phyloP scores from a whole-genome alignment of 495 filamentous ascomycete species.

The Penicillium desertorum region DNA sequence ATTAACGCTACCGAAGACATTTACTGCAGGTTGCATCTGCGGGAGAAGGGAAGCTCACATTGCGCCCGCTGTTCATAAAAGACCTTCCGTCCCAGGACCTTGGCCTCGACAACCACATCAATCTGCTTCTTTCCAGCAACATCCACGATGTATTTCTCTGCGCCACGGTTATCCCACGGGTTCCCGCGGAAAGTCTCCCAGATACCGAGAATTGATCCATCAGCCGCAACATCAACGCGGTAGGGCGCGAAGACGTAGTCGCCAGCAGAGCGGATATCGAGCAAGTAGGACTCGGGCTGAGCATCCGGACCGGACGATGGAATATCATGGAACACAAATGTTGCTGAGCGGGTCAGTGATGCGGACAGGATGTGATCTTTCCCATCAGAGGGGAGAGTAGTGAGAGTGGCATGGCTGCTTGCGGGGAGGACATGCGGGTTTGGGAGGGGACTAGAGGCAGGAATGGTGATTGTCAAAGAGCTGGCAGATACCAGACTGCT shows the following conservation, averaged over 20 bases:
- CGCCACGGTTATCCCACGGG: constrained; percentile 80
- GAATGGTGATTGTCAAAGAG: constrained; percentile 48
- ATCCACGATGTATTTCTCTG: constrained; percentile 47
- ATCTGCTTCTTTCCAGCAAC: constrained; percentile 14
- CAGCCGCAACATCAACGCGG: constrained; percentile 67
- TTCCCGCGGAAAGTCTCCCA: constrained; percentile 90
- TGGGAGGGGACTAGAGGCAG: constrained; percentile 43
- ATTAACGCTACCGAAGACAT: background rate
- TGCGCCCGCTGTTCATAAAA: constrained; percentile 71
- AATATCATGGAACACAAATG: constrained; percentile 68
- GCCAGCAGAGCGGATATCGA: constrained; percentile 65
- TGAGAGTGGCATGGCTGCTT: constrained; percentile 64
- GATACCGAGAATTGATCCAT: constrained; percentile 50
- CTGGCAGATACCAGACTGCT: constrained; percentile 7
- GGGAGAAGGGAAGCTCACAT: constrained; percentile 56
- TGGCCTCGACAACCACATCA: constrained; percentile 57
- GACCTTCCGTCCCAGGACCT: constrained; percentile 59
- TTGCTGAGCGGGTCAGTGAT: constrained; percentile 61
- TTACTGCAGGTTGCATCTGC: background rate
- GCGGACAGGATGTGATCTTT: constrained; percentile 54
- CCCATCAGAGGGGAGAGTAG: constrained; percentile 61
- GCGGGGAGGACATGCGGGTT: constrained; percentile 44
- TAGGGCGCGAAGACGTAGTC: constrained; percentile 74
- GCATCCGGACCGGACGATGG: constrained; percentile 14
- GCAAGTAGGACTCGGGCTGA: constrained; percentile 65